Evolutionary conservation across 2,329 filamentous ascomycete species (phyloP), one percentile per base, ranked within the genome.

Genomic region (Microcyclospora tardicrescens): DNA sequence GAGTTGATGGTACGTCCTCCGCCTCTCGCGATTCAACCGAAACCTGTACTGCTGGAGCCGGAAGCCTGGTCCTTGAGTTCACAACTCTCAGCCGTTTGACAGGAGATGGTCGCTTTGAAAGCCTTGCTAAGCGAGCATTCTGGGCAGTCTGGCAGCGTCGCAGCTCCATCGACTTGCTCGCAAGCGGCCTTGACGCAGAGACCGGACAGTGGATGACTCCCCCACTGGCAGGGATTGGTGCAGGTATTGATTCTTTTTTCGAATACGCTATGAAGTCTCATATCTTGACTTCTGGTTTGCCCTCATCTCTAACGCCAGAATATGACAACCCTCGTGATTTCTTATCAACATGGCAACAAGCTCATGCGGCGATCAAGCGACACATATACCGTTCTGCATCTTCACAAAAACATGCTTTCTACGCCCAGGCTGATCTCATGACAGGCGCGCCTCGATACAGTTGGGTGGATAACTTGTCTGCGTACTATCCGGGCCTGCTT

Each of bases 211-310:
- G 91, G 91, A 57, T 49, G 19, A 79, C 91, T 28, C 81, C 81
- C 8, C 73, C 83, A 2, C 87, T 84, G 58, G 80, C 89, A n/a
- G 89, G 91, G 24, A 93, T 98, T 50, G 91, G 91, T 36, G 91
- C 91, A 6, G 91, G 91, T 30, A 85, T 94, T 54, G 91, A 98
- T 64, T 95, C 87, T 62, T 98, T 98, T 64, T 96, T 94, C 55
- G 91, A 98, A 63, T 98, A 98, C 61, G 87, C 91, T 3, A 72
- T 96, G 53, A 98, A 98, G 62, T 86, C 86, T 13, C 79, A 94
- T 56, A 83, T 98, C 43, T 64, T 98, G 16, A 74, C 96, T 15
- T 94, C 89, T 2, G 84, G 84, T 1, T 76, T 68, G 5, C 32
- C 54, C 3, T 63, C 35, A 33, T 53, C 5, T 52, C 74, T 37